Base-by-base conservation (phyloP, 148 eudicot species). In the Chenopodium berlandieri region DNA sequence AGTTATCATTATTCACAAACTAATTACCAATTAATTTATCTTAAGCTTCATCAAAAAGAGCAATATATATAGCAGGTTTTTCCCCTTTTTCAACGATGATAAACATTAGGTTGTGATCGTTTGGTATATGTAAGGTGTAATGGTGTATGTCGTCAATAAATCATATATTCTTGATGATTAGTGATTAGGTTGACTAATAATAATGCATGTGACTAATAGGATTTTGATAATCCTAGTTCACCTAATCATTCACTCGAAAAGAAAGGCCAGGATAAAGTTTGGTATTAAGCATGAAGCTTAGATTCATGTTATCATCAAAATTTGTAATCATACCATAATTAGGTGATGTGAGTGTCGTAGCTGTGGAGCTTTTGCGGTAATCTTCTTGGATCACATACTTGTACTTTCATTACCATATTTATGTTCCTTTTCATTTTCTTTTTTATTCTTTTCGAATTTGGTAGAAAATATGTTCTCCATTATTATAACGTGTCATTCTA, bases 301-400 rank as follows among this genome's bases (percentile, higher is more conserved):
- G 58, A 47, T 73, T 73, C 31, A 47, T 73, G 58, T 73, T 47
- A 25, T 73, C 76, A 46, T 73, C 58, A 48, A 47, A 56, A 48
- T 48, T 47, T 11, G 17, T 47, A 46, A 73, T 4, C 32, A 46
- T 71, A 71, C 75, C 52, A 37, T 22, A 71, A 71, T 71, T 71
- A 71, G 75, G 75, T 71, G 74, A 44, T 71, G 75, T 71, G 75
- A 20, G 75, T 71, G 25, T 71, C 16, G 52, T 73, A 73, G 76
- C 32, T 73, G 50, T 73, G 47, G 76, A n/a, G 60, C 32, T 19
- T 32, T 70, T 34, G 47, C 20, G 47, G n/a, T 31, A 70, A 32
- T 11, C 47, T 73, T 73, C 58, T 73, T 48, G 76, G 76, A 73
- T 46, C 56, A 73, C 76, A 73, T 25, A 73, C 16, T 47, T 73